These are phyloP conservation scores for Naganishia vaughanmartiniae DNA, from an alignment of 768 basidiomycete genomes.

Conservation along the genomic window DNA sequence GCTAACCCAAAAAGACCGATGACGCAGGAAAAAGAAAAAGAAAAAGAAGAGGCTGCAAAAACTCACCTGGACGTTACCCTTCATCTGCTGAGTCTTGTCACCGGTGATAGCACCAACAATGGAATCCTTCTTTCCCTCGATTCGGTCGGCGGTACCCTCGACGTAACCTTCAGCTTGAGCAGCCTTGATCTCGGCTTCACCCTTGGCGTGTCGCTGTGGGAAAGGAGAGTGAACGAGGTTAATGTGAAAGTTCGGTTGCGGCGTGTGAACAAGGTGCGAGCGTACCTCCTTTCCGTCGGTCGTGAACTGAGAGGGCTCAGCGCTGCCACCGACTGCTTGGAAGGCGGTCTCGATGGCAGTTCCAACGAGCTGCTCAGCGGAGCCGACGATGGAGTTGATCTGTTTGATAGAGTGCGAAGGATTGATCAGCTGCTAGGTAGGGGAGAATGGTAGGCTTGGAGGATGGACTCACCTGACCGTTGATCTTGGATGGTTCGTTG, in stretches of 20 bases:
- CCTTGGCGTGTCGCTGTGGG: constrained; percentile 43
- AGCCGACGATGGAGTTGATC: constrained; percentile 50
- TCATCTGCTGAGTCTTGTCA: constrained; percentile 47
- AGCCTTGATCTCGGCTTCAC: constrained; percentile 51
- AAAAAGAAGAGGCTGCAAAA: background rate
- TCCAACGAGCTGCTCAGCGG: constrained; percentile 48
- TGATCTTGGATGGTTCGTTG: constrained; percentile 48
- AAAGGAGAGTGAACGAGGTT: background rate
- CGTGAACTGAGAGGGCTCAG: constrained; percentile 45
- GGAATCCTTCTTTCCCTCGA: constrained; percentile 50
- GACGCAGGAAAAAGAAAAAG: background rate
- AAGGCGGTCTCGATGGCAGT: constrained; percentile 34
- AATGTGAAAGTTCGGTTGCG: background rate
- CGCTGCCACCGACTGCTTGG: constrained; percentile 46
- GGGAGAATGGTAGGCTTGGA: background rate
- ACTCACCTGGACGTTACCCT: constrained; percentile 42
- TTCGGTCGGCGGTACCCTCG: constrained; percentile 48
- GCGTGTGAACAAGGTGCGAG: background rate
- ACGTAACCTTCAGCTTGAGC: constrained; percentile 50
- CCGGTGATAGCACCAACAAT: constrained; percentile 50
- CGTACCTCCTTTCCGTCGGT: constrained; percentile 44
- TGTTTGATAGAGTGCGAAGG: constrained; percentile 9
- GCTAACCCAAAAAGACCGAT: background rate
- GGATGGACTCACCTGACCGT: constrained; percentile 42
- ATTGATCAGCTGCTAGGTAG: no score